Evolutionary conservation across 345 rosid genomes (phyloP).

Genomic region (Brassica juncea): DNA sequence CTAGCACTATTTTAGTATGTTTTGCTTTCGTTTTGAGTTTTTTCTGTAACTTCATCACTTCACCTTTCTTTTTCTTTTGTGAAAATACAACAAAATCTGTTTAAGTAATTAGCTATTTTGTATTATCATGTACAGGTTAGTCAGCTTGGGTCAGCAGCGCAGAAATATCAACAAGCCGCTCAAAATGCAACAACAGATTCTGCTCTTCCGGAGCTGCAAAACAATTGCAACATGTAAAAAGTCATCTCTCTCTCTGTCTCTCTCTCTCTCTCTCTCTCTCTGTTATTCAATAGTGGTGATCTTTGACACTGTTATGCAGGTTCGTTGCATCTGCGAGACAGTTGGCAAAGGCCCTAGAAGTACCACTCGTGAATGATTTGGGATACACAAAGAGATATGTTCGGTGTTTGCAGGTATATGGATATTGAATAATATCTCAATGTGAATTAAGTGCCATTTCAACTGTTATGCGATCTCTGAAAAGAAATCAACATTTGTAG

Average conservation of each 20-base stretch:
- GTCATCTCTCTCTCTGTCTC: not conserved
- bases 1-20: not conserved
- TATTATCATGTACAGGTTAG: constrained; percentile 56
- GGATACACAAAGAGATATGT: constrained; percentile 99
- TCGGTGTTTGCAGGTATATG: constrained; percentile 88
- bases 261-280: constrained; percentile 2
- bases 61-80: not conserved
- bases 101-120: not conserved
- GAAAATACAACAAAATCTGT: not conserved
- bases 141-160: constrained; percentile 90
- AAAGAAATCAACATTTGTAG: not conserved
- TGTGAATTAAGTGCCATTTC: constrained; percentile 5
- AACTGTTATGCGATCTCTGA: not conserved
- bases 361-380: constrained; percentile 95
- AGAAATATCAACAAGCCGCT: constrained; percentile 83
- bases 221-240: constrained; percentile 77
- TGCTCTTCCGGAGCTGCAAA: constrained; percentile 79
- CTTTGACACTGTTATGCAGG: constrained; percentile 48
- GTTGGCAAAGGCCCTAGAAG: constrained; percentile 94
- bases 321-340: constrained; percentile 97
- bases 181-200: constrained; percentile 80
- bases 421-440: not conserved
- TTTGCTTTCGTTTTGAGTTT: not conserved
- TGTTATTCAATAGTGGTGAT: not conserved
- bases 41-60: not conserved